A percentile compares a stretch with the other conserved stretches of the same genome.
These are phyloP conservation scores for Globisporangium canariense DNA, from an alignment of 352 stramenopile genomes.

Conservation along the genomic window DNA sequence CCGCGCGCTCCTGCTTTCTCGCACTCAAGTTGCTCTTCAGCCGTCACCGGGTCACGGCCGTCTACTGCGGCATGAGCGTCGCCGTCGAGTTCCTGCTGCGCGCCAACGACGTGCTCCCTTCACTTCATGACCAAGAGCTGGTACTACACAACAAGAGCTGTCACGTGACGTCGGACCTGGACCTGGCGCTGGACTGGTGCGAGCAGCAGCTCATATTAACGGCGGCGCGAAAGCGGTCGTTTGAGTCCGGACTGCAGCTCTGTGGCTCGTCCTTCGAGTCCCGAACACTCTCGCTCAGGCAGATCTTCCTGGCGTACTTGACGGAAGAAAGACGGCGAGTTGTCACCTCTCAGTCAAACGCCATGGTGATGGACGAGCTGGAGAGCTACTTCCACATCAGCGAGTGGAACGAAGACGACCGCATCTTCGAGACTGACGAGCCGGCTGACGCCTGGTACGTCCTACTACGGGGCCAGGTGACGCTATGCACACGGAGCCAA, in stretches of 20 bases:
- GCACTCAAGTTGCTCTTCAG: slow-evolving; percentile 61
- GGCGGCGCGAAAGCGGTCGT: slow-evolving; percentile 33
- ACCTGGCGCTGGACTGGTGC: slow-evolving; percentile 61
- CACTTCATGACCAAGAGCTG: too few relatives aligned
- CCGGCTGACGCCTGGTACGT: slow-evolving; percentile 44
- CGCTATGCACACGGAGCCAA: slow-evolving; percentile 29
- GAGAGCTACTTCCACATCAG: slow-evolving; percentile 31
- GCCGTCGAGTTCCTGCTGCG: slow-evolving; percentile 54
- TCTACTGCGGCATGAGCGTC: slow-evolving; percentile 63
- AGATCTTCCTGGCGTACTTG: slow-evolving; percentile 49
- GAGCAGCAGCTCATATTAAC: slow-evolving; percentile 57
- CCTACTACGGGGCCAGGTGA: slow-evolving; percentile 46
- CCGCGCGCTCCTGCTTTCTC: slow-evolving; percentile 66
- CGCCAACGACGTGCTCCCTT: slow-evolving; percentile 49
- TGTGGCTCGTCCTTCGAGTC: slow-evolving; percentile 22
- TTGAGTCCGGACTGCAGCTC: slow-evolving; percentile 29
- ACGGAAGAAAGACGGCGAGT: slow-evolving; percentile 18
- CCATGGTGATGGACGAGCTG: slow-evolving; percentile 27
- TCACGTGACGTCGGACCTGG: slow-evolving; percentile 44
- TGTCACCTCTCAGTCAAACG: slow-evolving; percentile 7
- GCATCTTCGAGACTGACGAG: slow-evolving; percentile 43
- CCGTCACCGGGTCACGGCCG: slow-evolving; percentile 40
- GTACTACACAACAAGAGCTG: too few relatives aligned
- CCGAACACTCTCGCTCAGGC: slow-evolving; percentile 30
- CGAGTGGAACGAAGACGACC: slow-evolving; percentile 27